Evolutionary conservation across 2,329 filamentous ascomycete species (phyloP), one percentile per base, ranked within the genome.

Genomic region (Penicillium freii): DNA sequence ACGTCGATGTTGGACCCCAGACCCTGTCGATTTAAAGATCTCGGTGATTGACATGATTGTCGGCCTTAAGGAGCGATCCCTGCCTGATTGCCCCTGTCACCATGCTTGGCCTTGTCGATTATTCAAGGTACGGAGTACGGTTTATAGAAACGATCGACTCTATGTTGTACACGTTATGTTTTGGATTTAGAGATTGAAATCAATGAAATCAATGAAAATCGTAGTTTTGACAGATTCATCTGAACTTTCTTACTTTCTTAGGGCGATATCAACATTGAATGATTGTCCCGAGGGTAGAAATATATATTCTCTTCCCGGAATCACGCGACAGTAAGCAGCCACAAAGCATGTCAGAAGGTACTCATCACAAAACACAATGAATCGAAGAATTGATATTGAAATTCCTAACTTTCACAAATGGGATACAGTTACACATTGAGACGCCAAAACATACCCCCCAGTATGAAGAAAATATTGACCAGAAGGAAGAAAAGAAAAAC

Each of bases 11-110:
- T 34, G 17, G 39, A 48, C 51, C 50, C 51, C 44, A 49, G 53
- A 52, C 40, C 48, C 38, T 33, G 38, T 33, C 27, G 31, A 38
- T 54, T 49, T 19, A 11, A 38, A 60, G 56, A 66, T 65, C 31
- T 25, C n/a, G n/a, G 46, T 54, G 64, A 66, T 66, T 64, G 63
- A 66, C 63, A 48, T 63, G 57, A 64, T 66, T 61, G 51, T 56
- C 63, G 34, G 36, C 42, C 45, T 56, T 45, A 40, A 40, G n/a
- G 52, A 66, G 62, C 64, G 64, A 66, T 66, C 63, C 56, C 59
- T 66, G 42, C 63, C 62, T 57, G 57, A 64, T 44, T 44, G 38
- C 54, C 43, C 57, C 49, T 66, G 62, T 63, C 63, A 62, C 39
- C 21, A 58, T 57, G 62, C 63, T 66, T 63, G 51, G 62, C 62